phyloP scores from a whole-genome alignment of 306 rosid genomes.

The Cyamopsis tetragonoloba region DNA sequence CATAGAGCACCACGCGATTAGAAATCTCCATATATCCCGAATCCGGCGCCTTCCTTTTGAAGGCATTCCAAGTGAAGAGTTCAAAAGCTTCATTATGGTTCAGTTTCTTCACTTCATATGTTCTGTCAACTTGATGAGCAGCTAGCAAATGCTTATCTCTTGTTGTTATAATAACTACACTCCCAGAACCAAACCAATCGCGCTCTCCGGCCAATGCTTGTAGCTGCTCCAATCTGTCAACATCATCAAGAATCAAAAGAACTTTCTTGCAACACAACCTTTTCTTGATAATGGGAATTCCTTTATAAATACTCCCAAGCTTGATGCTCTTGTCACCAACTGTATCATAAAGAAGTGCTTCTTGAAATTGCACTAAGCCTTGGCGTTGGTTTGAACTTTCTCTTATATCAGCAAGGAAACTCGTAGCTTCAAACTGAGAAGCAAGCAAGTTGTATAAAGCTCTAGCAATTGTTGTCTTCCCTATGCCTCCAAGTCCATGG shows the following conservation, averaged over 20 bases:
- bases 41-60: conserved; percentile 26
- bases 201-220: conserved; percentile 36
- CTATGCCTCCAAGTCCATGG: conserved; percentile 38
- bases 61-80: conserved; percentile 35
- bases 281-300: conserved; percentile 36
- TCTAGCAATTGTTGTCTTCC: conserved; percentile 31
- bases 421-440: conserved; percentile 20
- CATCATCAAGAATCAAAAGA: conserved; percentile 37
- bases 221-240: conserved; percentile 34
- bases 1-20: conserved; percentile 25
- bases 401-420: conserved; percentile 31
- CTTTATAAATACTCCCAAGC: conserved; percentile 31
- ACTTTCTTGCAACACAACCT: conserved; percentile 26
- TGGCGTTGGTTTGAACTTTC: conserved; percentile 29
- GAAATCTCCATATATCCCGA: conserved; percentile 25
- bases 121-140: conserved; percentile 27
- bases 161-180: conserved; percentile 40
- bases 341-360: conserved; percentile 13
- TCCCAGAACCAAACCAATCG: conserved; percentile 43
- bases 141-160: conserved; percentile 26
- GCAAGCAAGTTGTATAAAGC: conserved; percentile 26
- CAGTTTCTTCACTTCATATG: conserved; percentile 22
- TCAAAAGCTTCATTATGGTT: conserved; percentile 22
- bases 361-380: conserved; percentile 27
- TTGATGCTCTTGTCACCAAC: conserved; percentile 24